Conservation (phyloP, 352 stramenopile species). For the Peronospora tabacina region DNA sequence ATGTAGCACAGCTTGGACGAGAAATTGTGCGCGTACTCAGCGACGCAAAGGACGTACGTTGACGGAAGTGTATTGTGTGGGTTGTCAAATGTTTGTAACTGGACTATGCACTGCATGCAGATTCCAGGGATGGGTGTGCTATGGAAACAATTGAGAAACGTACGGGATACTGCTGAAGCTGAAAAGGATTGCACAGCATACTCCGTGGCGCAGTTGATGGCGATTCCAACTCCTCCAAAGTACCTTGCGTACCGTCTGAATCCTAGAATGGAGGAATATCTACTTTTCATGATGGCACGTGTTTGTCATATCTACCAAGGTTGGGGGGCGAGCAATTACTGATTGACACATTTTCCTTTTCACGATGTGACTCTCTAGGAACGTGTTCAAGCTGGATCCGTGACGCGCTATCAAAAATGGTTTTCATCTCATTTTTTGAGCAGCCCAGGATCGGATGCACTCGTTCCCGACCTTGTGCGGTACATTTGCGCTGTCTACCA, state of each 20-base stretch:
- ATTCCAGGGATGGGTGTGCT: constrained; percentile 72
- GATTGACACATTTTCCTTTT: background rate
- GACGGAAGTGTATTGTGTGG: background rate
- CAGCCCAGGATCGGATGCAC: constrained; percentile 48
- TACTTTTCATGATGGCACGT: constrained; percentile 82
- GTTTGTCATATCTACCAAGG: background rate
- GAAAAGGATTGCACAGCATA: constrained; percentile 44
- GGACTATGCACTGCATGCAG: constrained; percentile 19
- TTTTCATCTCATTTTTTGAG: constrained; percentile 79
- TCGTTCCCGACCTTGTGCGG: constrained; percentile 74
- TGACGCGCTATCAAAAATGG: constrained; percentile 84
- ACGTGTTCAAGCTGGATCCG: constrained; percentile 58
- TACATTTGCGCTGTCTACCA: constrained; percentile 83
- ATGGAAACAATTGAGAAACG: constrained; percentile 71
- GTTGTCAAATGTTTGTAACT: constrained; percentile 3
- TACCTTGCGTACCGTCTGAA: constrained; percentile 76
- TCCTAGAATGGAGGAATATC: constrained; percentile 80
- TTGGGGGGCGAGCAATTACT: background rate
- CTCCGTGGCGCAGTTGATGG: constrained; percentile 69
- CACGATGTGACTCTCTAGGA: constrained; percentile 28
- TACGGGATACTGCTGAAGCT: constrained; percentile 40
- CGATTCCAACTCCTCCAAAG: constrained; percentile 56
- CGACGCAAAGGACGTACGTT: constrained; percentile 69
- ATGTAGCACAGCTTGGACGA: constrained; percentile 61
- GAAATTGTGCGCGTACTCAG: constrained; percentile 75